Percentiles rank a stretch among this genome's conserved stretches.
phyloP scores from a whole-genome alignment of 75 land plant genomes.

The Sequoiadendron giganteum region DNA sequence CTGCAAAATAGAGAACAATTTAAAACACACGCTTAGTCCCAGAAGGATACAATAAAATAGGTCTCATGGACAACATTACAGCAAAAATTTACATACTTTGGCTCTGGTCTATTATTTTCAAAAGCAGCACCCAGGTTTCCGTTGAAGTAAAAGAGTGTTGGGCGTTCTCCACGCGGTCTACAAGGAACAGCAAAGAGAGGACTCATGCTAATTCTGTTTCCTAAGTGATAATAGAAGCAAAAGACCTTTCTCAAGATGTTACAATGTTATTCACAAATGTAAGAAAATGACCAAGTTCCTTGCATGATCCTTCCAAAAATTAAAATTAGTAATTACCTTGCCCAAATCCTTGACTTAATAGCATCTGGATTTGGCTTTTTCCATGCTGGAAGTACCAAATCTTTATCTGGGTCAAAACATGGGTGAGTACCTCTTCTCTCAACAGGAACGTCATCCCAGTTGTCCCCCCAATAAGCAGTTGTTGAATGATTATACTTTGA shows the following conservation, averaged over 20 bases:
- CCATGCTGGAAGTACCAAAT: constrained; percentile 97
- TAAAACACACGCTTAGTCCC: constrained; percentile 4
- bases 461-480: constrained; percentile 82
- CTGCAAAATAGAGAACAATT: constrained; percentile 30
- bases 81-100: constrained; percentile 41
- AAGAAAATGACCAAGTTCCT: constrained; percentile 6
- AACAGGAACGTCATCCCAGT: constrained; percentile 74
- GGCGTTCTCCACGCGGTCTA: constrained; percentile 63
- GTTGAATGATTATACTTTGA: constrained; percentile 86
- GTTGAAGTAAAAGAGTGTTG: constrained; percentile 83
- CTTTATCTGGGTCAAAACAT: constrained; percentile 90
- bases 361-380: constrained; percentile 64
- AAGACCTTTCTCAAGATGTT: not conserved
- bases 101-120: constrained; percentile 76
- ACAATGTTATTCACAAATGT: constrained; percentile 12
- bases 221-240: not conserved
- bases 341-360: constrained; percentile 50
- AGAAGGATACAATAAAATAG: not conserved
- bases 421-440: constrained; percentile 76
- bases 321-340: constrained; percentile 45
- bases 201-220: constrained; percentile 1
- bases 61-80: not conserved
- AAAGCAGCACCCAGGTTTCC: constrained; percentile 88
- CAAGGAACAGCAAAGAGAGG: constrained; percentile 2
- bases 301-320: not conserved